Evolutionary conservation across 2,329 filamentous ascomycete genomes (phyloP).

Genomic region (Trichoderma koningii): DNA sequence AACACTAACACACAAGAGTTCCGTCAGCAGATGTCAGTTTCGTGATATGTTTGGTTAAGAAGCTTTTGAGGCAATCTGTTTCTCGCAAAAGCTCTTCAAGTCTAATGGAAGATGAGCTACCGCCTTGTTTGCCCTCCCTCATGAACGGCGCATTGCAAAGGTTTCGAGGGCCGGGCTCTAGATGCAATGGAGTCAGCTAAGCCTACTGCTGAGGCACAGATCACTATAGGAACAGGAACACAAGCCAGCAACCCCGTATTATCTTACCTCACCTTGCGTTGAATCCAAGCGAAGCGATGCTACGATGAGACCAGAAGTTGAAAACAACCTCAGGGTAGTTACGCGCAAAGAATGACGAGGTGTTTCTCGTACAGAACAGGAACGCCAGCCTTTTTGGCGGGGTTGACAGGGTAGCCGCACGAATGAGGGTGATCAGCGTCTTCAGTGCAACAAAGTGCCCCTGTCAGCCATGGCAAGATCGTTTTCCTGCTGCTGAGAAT

Average conservation of each 20-base stretch:
- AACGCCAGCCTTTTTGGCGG: not conserved
- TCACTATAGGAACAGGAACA: not conserved
- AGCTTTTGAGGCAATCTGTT: not conserved
- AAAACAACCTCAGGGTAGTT: not conserved
- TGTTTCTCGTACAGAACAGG: not conserved
- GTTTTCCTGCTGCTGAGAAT: not conserved
- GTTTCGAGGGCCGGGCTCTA: not conserved
- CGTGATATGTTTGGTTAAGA: not conserved
- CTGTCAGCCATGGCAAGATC: not conserved
- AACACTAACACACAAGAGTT: not conserved
- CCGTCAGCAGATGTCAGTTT: conserved; percentile 4
- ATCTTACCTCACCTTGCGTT: not conserved
- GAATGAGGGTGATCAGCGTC: not conserved
- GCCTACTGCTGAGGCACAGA: no score
- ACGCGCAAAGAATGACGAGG: not conserved
- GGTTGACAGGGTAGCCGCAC: not conserved
- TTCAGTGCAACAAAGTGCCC: not conserved
- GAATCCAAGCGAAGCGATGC: not conserved
- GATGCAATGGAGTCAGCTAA: not conserved
- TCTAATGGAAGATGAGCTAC: not conserved
- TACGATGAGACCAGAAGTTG: not conserved
- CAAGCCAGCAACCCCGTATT: not conserved
- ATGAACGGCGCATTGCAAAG: not conserved
- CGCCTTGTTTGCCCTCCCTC: not conserved
- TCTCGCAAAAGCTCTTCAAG: not conserved